These are phyloP conservation scores for Botrytis elliptica DNA, from an alignment of 2,329 filamentous ascomycete species.

Conservation along the genomic window DNA sequence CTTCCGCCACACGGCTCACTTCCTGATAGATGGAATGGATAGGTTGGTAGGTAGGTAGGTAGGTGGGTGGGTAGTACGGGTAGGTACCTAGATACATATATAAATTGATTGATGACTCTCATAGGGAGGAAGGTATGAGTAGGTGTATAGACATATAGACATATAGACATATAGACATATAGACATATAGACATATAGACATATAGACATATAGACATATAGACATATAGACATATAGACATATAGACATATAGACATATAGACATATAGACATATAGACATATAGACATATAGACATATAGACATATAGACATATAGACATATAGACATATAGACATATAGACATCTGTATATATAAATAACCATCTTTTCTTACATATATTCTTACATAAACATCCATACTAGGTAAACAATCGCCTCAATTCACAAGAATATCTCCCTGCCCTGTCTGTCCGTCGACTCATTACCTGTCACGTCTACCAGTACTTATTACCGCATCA, in stretches of 20 bases:
- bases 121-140: background rate
- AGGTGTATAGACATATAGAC: background rate
- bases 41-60: too few species aligned
- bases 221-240: too few species aligned
- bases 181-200: too few species aligned
- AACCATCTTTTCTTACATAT: background rate
- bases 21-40: background rate
- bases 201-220: too few species aligned
- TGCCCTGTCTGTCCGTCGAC: background rate
- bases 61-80: too few species aligned
- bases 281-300: too few species aligned
- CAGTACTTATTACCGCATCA: background rate
- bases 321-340: background rate
- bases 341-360: background rate
- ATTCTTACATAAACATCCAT: background rate
- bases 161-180: too few species aligned
- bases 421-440: background rate
- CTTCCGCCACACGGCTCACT: background rate
- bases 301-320: too few species aligned
- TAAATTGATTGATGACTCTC: background rate
- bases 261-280: too few species aligned
- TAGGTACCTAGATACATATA: background rate
- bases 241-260: too few species aligned
- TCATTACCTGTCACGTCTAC: background rate
- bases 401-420: background rate